Conservation (phyloP, 768 basidiomycete species). For the Hirschioporus abietinus region DNA sequence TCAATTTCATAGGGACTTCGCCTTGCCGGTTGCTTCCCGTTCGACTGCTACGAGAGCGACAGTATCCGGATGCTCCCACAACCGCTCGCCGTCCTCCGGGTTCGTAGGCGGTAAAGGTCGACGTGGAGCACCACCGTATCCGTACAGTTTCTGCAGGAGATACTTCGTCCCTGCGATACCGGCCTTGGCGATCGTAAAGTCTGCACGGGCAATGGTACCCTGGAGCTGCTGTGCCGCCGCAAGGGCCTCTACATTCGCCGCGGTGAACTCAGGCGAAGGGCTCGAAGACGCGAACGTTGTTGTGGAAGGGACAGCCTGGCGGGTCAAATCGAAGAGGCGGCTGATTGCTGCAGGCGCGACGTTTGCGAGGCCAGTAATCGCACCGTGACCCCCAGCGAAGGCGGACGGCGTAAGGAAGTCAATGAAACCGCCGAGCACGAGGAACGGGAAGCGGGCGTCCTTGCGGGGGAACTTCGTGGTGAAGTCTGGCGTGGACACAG, state of each 20-base stretch:
- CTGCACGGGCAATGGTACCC: conserved; percentile 73
- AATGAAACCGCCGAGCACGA: conserved; percentile 80
- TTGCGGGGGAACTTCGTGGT: conserved; percentile 58
- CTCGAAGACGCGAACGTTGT: conserved; percentile 32
- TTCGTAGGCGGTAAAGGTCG: conserved; percentile 70
- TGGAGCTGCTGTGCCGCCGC: conserved; percentile 71
- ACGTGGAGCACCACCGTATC: conserved; percentile 79
- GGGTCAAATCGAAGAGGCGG: conserved; percentile 15
- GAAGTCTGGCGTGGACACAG: conserved; percentile 56
- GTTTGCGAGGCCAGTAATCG: conserved; percentile 87
- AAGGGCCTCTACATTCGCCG: conserved; percentile 50
- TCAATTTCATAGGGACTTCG: neutral
- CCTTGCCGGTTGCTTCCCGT: conserved; percentile 45
- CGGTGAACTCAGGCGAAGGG: conserved; percentile 48
- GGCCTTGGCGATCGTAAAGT: conserved; percentile 71
- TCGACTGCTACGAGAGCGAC: conserved; percentile 65
- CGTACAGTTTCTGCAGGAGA: conserved; percentile 65
- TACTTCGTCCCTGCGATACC: conserved; percentile 83
- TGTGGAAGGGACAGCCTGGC: conserved; percentile 8
- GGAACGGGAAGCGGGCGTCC: conserved; percentile 61
- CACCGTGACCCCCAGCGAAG: conserved; percentile 75
- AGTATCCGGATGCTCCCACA: conserved; percentile 73
- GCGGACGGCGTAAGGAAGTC: conserved; percentile 78
- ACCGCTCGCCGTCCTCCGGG: conserved; percentile 43
- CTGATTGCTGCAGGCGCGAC: conserved; percentile 55